A percentile compares a stretch with the other conserved stretches of the same genome.
Conservation (phyloP, 2,329 filamentous ascomycete species). For the Sclerotiophoma versabilis region DNA sequence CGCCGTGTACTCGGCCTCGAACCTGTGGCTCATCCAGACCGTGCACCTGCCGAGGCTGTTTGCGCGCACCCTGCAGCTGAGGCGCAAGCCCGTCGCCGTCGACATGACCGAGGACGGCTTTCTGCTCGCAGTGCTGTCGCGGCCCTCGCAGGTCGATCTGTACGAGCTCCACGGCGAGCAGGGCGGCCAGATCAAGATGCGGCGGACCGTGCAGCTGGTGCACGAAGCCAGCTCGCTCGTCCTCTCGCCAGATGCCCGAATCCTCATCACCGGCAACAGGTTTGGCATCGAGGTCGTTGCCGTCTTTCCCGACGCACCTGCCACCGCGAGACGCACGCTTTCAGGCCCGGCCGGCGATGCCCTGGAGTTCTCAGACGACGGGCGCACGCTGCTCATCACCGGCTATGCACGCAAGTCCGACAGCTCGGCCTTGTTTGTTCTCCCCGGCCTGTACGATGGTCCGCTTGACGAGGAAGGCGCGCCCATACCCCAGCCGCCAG, state of each 20-base stretch:
- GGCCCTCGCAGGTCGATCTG: slow-evolving; percentile 84
- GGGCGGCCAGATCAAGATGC: slow-evolving; percentile 66
- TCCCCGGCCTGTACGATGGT: slow-evolving; percentile 49
- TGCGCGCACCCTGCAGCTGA: slow-evolving; percentile 47
- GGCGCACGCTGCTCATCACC: slow-evolving; percentile 50
- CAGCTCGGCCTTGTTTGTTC: slow-evolving; percentile 48
- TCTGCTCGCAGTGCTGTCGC: slow-evolving; percentile 79
- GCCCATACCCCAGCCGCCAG: slow-evolving; percentile 46
- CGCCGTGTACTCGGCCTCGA: slow-evolving; percentile 47
- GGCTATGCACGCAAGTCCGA: slow-evolving; percentile 46
- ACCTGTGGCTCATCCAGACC: slow-evolving; percentile 49
- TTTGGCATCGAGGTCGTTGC: slow-evolving; percentile 89
- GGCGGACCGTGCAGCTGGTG: slow-evolving; percentile 77
- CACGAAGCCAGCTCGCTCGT: slow-evolving; percentile 80
- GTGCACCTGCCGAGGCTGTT: slow-evolving; percentile 46
- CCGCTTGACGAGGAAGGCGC: slow-evolving; percentile 51
- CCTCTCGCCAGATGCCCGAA: slow-evolving; percentile 79
- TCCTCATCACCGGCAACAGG: slow-evolving; percentile 84
- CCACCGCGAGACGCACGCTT: slow-evolving; percentile 44
- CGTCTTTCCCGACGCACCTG: slow-evolving; percentile 65
- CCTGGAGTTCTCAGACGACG: slow-evolving; percentile 50
- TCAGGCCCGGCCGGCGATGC: slow-evolving; percentile 47
- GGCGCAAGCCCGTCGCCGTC: slow-evolving; percentile 60
- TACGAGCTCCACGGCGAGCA: slow-evolving; percentile 68
- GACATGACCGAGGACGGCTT: slow-evolving; percentile 81